phyloP scores from a whole-genome alignment of 768 basidiomycete species.

The Austroboletus festivus region DNA sequence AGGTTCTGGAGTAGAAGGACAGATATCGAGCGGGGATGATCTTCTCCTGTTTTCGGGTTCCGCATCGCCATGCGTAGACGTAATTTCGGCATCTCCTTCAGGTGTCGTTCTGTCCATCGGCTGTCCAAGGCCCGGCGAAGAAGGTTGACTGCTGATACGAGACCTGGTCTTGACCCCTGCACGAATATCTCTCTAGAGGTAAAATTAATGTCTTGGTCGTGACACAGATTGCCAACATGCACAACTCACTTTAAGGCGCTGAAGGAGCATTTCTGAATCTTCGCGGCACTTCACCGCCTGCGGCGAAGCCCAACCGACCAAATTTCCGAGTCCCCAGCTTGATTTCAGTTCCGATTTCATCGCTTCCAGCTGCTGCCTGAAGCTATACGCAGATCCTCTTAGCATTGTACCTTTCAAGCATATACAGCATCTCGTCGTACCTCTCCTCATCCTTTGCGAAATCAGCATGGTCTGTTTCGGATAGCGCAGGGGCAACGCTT shows the following conservation, averaged over 20 bases:
- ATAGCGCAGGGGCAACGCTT: too few species aligned
- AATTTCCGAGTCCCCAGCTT: not conserved
- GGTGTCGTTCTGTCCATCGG: not conserved
- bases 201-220: not conserved
- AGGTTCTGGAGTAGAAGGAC: not conserved
- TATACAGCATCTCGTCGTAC: too few species aligned
- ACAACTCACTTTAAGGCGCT: constrained; percentile 4
- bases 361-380: constrained; percentile 4
- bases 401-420: too few species aligned
- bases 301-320: constrained; percentile 10
- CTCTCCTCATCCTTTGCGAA: too few species aligned
- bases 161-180: constrained; percentile 1
- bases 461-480: too few species aligned
- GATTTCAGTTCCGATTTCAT: not conserved
- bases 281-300: not conserved
- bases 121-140: not conserved
- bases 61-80: not conserved
- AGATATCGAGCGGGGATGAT: not conserved
- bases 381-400: constrained; percentile 1
- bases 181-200: constrained; percentile 4
- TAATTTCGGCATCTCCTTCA: too few species aligned
- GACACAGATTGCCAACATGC: not conserved
- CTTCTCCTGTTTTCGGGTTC: not conserved
- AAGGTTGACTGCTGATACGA: not conserved
- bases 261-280: constrained; percentile 3